Percentiles rank a stretch among this genome's conserved stretches.
phyloP scores from a whole-genome alignment of 352 stramenopile genomes.

The Phytophthora pseudosyringae region DNA sequence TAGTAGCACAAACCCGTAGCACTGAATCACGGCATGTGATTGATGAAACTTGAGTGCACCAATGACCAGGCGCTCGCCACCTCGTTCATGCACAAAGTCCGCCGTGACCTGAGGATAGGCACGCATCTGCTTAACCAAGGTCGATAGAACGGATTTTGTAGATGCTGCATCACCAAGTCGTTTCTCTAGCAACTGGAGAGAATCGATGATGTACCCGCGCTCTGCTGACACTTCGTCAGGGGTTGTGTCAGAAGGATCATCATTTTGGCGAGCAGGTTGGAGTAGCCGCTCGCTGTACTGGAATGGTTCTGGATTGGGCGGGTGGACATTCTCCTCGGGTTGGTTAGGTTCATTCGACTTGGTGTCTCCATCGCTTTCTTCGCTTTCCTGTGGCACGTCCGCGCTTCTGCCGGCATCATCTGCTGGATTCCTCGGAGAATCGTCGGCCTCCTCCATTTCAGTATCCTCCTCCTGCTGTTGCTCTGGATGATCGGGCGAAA shows the following conservation, averaged over 20 bases:
- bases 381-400: background rate
- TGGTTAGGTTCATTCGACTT: background rate
- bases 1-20: slow-evolving; percentile 79
- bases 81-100: slow-evolving; percentile 53
- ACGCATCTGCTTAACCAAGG: slow-evolving; percentile 84
- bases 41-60: slow-evolving; percentile 64
- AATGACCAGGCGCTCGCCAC: slow-evolving; percentile 61
- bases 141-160: slow-evolving; percentile 70
- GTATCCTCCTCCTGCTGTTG: slow-evolving; percentile 17
- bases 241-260: slow-evolving; percentile 6
- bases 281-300: slow-evolving; percentile 1
- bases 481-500: background rate
- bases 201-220: slow-evolving; percentile 46
- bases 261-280: background rate
- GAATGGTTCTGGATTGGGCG: background rate
- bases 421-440: slow-evolving; percentile 1
- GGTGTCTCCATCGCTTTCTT: slow-evolving; percentile 8
- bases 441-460: slow-evolving; percentile 19
- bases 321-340: background rate
- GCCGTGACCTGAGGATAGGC: slow-evolving; percentile 69
- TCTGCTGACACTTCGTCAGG: slow-evolving; percentile 37
- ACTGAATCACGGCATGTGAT: slow-evolving; percentile 79
- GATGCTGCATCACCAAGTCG: slow-evolving; percentile 47
- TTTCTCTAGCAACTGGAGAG: slow-evolving; percentile 55
- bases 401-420: background rate